These are phyloP conservation scores for Lactarius quietus DNA, from an alignment of 768 basidiomycete species.

Conservation along the genomic window DNA sequence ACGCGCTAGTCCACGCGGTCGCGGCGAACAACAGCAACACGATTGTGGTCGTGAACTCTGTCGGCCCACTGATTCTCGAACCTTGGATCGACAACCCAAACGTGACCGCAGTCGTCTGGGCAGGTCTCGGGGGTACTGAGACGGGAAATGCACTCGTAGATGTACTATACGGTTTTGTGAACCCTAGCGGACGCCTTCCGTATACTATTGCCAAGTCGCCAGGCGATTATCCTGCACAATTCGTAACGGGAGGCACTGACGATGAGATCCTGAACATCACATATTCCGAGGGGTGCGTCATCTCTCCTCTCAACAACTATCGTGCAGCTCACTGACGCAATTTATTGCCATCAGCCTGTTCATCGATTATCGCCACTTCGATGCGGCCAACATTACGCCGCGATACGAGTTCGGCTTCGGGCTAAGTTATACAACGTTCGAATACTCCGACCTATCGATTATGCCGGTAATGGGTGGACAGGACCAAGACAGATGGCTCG, in stretches of 20 bases:
- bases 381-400: conserved; percentile 62
- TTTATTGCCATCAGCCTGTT: conserved; percentile 26
- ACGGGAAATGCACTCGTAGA: conserved; percentile 61
- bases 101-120: conserved; percentile 53
- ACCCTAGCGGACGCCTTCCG: conserved; percentile 67
- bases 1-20: conserved; percentile 47
- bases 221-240: conserved; percentile 49
- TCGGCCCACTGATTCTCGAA: conserved; percentile 66
- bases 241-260: conserved; percentile 30
- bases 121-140: conserved; percentile 66
- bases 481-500: conserved; percentile 38
- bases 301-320: conserved; percentile 22
- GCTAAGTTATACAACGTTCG: conserved; percentile 79
- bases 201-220: conserved; percentile 66
- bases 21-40: conserved; percentile 72
- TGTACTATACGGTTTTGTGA: conserved; percentile 71
- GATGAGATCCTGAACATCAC: conserved; percentile 44
- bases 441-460: conserved; percentile 58
- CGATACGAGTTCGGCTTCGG: conserved; percentile 92
- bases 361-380: conserved; percentile 40
- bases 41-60: conserved; percentile 74
- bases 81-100: conserved; percentile 75
- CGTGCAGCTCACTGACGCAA: not conserved
- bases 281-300: conserved; percentile 54
- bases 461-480: conserved; percentile 34